Evolutionary conservation across 2,329 filamentous ascomycete genomes (phyloP), one percentile per base, ranked within the genome.

Genomic region (Coniochaeta ligniaria): DNA sequence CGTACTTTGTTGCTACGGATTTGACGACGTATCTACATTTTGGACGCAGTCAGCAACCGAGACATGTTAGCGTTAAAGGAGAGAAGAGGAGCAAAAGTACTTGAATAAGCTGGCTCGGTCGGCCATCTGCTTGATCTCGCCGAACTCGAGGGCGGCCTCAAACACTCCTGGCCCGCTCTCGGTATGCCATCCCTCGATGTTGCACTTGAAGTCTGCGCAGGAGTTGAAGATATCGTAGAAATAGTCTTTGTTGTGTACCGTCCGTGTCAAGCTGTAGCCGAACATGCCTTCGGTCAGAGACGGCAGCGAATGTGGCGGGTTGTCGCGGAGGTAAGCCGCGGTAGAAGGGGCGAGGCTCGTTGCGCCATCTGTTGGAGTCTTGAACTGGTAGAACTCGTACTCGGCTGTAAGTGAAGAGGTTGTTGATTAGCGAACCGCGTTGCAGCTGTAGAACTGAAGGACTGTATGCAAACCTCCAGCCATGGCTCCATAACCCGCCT

Each of bases 341-440:
- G 91, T 90, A 0, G 89, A 87, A 8, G 54, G 54, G n/a, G 28
- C 35, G 33, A 38, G 28, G 33, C 87, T 85, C 9, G 82, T 83
- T 64, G 86, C 80, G 22, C 79, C 71, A 33, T 78, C 74, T 22
- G 78, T 74, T 11, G 92, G 92, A 5, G 85, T 84, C 68, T 87
- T 84, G 76, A 96, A 97, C 70, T 95, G 91, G 79, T 89, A 96
- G 82, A 97, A 97, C 69, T 97, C 93, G 77, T 95, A 96, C 73
- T 96, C 93, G 69, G 91, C 92, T 96, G 69, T 16, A 47, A 56
- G 24, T 4, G 9, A 7, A 41, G n/a, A 35, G 22, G 12, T 17
- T 38, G 6, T 17, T 41, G 17, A 20, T 41, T 9, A 41, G 16
- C 7, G 50, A 47, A 55, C 8, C 17, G 17, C 12, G 12, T 24